phyloP scores from a whole-genome alignment of 805 yeast species.

The Pichia californica region DNA sequence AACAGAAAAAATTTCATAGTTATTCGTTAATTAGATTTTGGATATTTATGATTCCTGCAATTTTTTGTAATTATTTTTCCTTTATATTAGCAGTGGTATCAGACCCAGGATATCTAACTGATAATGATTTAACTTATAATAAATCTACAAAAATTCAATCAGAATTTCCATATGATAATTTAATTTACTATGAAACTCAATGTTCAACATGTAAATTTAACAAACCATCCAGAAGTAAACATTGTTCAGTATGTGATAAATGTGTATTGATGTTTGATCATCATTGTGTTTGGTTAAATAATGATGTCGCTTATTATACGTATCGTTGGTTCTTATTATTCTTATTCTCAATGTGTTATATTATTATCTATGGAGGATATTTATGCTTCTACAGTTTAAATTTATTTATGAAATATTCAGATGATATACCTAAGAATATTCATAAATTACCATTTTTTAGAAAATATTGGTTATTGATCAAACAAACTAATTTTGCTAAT shows the following conservation, averaged over 20 bases:
- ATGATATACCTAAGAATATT: background rate
- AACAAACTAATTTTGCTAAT: slow-evolving; percentile 28
- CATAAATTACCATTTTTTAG: slow-evolving; percentile 11
- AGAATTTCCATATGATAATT: slow-evolving; percentile 32
- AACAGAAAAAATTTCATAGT: background rate
- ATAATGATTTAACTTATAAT: background rate
- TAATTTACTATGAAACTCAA: slow-evolving; percentile 34
- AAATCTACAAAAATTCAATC: slow-evolving; percentile 11
- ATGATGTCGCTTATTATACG: slow-evolving; percentile 49
- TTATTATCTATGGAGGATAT: slow-evolving; percentile 37
- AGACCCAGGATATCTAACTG: slow-evolving; percentile 36
- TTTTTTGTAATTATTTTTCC: slow-evolving; percentile 29
- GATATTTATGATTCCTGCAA: slow-evolving; percentile 27
- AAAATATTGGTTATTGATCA: slow-evolving; percentile 21
- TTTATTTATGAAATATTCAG: slow-evolving; percentile 2
- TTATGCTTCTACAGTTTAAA: slow-evolving; percentile 28
- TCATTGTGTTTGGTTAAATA: slow-evolving; percentile 50
- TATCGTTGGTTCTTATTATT: slow-evolving; percentile 43
- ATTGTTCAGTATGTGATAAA: slow-evolving; percentile 61
- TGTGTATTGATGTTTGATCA: slow-evolving; percentile 65
- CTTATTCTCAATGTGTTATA: slow-evolving; percentile 29
- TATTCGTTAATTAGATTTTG: slow-evolving; percentile 13
- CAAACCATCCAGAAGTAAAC: slow-evolving; percentile 72
- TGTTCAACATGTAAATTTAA: slow-evolving; percentile 53
- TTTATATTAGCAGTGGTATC: slow-evolving; percentile 35